Conservation (phyloP, 2,329 filamentous ascomycete species). For the Aspergillus fischeri region DNA sequence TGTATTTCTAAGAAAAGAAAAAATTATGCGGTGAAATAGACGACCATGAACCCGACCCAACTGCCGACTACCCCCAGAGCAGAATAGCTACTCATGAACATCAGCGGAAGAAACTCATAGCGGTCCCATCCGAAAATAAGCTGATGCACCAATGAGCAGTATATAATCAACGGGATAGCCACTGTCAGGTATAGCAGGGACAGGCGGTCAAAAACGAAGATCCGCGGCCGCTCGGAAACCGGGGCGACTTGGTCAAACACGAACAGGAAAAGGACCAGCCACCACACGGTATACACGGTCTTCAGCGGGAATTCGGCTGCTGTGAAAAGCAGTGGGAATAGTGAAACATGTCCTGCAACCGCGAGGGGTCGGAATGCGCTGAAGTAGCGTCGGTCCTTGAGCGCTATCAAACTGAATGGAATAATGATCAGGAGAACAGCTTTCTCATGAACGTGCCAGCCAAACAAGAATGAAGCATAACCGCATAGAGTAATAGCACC, state of each 20-base stretch:
- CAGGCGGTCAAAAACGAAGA: slow-evolving; percentile 89
- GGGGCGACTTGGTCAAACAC: slow-evolving; percentile 85
- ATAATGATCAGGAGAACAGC: slow-evolving; percentile 91
- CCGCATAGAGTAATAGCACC: slow-evolving; percentile 87
- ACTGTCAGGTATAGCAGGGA: slow-evolving; percentile 84
- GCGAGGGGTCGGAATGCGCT: slow-evolving; percentile 88
- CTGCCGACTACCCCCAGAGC: slow-evolving; percentile 93
- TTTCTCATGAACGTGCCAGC: slow-evolving; percentile 98
- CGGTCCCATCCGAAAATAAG: slow-evolving; percentile 69
- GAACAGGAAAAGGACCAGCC: slow-evolving; percentile 81
- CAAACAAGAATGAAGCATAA: slow-evolving; percentile 94
- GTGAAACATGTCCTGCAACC: slow-evolving; percentile 88
- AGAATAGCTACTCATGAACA: slow-evolving; percentile 95
- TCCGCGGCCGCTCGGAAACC: slow-evolving; percentile 70
- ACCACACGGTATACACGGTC: slow-evolving; percentile 85
- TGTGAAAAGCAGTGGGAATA: slow-evolving; percentile 92
- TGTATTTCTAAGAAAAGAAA: background rate
- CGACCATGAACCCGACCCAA: slow-evolving; percentile 90
- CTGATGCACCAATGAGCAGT: slow-evolving; percentile 79
- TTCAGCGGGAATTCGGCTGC: slow-evolving; percentile 91
- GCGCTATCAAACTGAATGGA: slow-evolving; percentile 86
- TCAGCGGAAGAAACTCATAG: slow-evolving; percentile 88
- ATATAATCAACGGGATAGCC: slow-evolving; percentile 82
- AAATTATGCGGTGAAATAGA: slow-evolving; percentile 65
- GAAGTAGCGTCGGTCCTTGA: slow-evolving; percentile 84